Percentiles rank a stretch among this genome's conserved stretches.
phyloP scores from a whole-genome alignment of 1,284 basidiomycete species.

The Meira nashicola region DNA sequence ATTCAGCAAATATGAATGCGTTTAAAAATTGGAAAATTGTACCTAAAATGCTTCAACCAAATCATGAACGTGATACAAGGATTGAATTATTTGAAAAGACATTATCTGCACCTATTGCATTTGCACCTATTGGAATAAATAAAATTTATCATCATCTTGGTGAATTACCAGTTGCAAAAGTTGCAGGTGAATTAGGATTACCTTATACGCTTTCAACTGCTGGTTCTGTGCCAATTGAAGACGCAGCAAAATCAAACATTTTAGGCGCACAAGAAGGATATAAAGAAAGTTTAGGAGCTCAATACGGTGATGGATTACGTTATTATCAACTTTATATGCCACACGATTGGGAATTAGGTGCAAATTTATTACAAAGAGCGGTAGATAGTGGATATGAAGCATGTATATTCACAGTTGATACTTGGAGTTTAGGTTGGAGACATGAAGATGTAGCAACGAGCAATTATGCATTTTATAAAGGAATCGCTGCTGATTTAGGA shows the following conservation, averaged over 20 bases:
- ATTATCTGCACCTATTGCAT: constrained; percentile 63
- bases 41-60: constrained; percentile 54
- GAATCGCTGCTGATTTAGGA: constrained; percentile 59
- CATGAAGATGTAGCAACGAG: constrained; percentile 61
- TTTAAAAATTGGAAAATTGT: constrained; percentile 23
- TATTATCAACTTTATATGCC: constrained; percentile 79
- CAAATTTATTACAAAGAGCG: constrained; percentile 58
- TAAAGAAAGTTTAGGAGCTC: constrained; percentile 17
- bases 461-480: constrained; percentile 54
- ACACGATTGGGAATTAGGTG: constrained; percentile 53
- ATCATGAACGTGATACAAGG: constrained; percentile 62
- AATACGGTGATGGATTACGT: constrained; percentile 58
- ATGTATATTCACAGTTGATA: constrained; percentile 60
- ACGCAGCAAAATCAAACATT: constrained; percentile 65
- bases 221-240: constrained; percentile 66
- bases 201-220: constrained; percentile 71
- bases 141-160: constrained; percentile 65
- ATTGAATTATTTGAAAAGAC: constrained; percentile 65
- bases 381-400: constrained; percentile 59
- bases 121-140: constrained; percentile 73
- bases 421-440: constrained; percentile 54
- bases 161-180: constrained; percentile 66
- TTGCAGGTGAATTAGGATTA: constrained; percentile 63
- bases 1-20: constrained; percentile 59
- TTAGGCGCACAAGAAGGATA: constrained; percentile 15